Percentiles rank a stretch among this genome's conserved stretches.
phyloP scores from a whole-genome alignment of 495 filamentous ascomycete species.

The Hyaloscypha variabilis region DNA sequence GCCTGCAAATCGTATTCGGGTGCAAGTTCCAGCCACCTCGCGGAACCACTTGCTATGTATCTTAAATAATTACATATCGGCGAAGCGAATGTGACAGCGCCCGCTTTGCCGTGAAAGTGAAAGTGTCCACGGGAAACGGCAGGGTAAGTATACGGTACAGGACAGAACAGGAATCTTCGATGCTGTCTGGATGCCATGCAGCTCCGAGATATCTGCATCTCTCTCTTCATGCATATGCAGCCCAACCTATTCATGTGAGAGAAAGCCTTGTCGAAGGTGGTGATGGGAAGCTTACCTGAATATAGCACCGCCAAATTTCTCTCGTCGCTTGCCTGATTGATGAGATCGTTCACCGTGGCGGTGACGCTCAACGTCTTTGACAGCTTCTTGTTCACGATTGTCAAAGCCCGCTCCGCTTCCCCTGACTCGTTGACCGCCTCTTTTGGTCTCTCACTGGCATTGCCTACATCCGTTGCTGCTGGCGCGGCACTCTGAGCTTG shows the following conservation, averaged over 20 bases:
- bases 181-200: not conserved
- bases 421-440: constrained; percentile 71
- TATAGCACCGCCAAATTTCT: constrained; percentile 90
- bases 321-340: constrained; percentile 93
- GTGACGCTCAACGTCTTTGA: constrained; percentile 89
- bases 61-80: not conserved
- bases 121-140: not conserved
- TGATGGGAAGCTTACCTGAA: constrained; percentile 62
- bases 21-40: not conserved
- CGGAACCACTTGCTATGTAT: not conserved
- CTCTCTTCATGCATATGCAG: constrained; percentile 59
- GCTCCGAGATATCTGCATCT: constrained; percentile 1
- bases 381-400: constrained; percentile 92
- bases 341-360: constrained; percentile 95
- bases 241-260: constrained; percentile 55
- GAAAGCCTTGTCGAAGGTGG: constrained; percentile 6
- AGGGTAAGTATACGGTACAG: not conserved
- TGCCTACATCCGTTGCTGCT: constrained; percentile 30
- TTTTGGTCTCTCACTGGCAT: constrained; percentile 35
- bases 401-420: constrained; percentile 89
- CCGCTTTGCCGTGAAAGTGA: not conserved
- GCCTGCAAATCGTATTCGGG: not conserved
- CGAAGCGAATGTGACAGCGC: not conserved
- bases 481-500: constrained; percentile 50
- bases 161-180: not conserved